These are phyloP conservation scores for Lyophyllum decastes DNA, from an alignment of 768 basidiomycete genomes.

Conservation along the genomic window DNA sequence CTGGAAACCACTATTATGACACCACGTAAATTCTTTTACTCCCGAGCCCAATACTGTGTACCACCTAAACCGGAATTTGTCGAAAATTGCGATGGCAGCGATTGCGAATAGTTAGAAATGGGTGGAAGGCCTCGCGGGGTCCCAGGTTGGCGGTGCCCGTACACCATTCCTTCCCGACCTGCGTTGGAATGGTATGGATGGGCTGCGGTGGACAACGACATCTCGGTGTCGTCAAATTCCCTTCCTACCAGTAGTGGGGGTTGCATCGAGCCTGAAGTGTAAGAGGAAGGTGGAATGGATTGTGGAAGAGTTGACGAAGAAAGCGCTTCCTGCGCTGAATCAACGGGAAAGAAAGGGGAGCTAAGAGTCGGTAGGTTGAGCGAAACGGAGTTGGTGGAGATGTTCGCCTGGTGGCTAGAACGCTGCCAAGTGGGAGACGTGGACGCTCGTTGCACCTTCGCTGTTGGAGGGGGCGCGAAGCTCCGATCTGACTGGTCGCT, in stretches of 20 bases:
- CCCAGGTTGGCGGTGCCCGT: slow-evolving; percentile 17
- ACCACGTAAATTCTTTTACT: not conserved
- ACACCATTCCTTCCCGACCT: slow-evolving; percentile 19
- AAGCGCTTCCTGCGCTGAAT: slow-evolving; percentile 31
- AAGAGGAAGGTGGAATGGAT: slow-evolving; percentile 25
- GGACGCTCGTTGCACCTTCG: slow-evolving; percentile 4
- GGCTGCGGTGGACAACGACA: slow-evolving; percentile 26
- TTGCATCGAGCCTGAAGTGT: slow-evolving; percentile 28
- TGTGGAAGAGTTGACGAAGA: slow-evolving; percentile 26
- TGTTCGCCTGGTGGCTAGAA: slow-evolving; percentile 10
- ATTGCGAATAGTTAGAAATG: slow-evolving; percentile 20
- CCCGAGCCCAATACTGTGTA: slow-evolving; percentile 23
- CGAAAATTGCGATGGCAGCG: slow-evolving; percentile 12
- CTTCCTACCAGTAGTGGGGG: slow-evolving; percentile 9
- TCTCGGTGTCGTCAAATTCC: slow-evolving; percentile 23
- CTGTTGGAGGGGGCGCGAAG: slow-evolving; percentile 1
- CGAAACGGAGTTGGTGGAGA: slow-evolving; percentile 21
- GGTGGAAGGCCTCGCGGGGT: slow-evolving; percentile 17
- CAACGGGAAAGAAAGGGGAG: slow-evolving; percentile 56
- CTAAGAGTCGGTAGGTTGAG: slow-evolving; percentile 52
- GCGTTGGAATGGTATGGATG: slow-evolving; percentile 20
- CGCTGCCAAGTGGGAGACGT: slow-evolving; percentile 11
- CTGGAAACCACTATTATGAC: not conserved
- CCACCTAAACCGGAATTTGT: slow-evolving; percentile 8
- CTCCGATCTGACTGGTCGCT: slow-evolving; percentile 4